Evolutionary conservation across 805 yeast species (phyloP).

Genomic region (Zygoascus biomembranicola): DNA sequence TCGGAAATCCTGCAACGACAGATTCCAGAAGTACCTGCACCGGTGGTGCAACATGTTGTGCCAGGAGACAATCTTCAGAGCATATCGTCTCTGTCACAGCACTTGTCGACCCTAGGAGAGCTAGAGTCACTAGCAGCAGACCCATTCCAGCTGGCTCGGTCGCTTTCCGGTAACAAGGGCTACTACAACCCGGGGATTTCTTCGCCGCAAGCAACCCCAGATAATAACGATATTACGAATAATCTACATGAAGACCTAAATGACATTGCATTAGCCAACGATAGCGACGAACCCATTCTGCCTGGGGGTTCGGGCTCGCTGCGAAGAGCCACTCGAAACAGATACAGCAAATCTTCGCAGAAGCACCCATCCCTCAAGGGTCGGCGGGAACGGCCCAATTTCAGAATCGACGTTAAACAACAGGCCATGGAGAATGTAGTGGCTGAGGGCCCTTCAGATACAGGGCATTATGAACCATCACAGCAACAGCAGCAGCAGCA

Average conservation of each 20-base stretch:
- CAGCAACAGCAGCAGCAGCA: not conserved
- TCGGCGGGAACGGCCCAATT: slow-evolving; percentile 1
- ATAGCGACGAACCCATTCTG: slow-evolving; percentile 19
- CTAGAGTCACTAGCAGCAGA: slow-evolving; percentile 54
- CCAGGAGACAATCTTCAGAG: slow-evolving; percentile 17
- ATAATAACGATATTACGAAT: slow-evolving; percentile 1
- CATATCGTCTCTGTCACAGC: slow-evolving; percentile 43
- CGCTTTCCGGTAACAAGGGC: slow-evolving; percentile 39
- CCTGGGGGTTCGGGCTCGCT: slow-evolving; percentile 18
- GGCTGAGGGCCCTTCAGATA: not conserved
- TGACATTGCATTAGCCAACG: slow-evolving; percentile 9
- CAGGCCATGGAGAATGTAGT: not conserved
- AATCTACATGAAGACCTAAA: not conserved
- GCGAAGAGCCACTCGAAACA: slow-evolving; percentile 18
- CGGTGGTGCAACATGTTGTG: not conserved
- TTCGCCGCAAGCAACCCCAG: not conserved
- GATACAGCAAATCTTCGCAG: slow-evolving; percentile 12
- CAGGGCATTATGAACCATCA: not conserved
- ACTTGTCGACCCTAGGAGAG: slow-evolving; percentile 64
- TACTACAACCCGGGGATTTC: not conserved
- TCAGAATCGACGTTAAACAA: not conserved
- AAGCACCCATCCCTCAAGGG: not conserved
- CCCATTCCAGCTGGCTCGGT: slow-evolving; percentile 75
- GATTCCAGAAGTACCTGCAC: slow-evolving; percentile 9
- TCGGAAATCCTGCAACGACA: slow-evolving; percentile 25